Percentiles rank a stretch among this genome's conserved stretches.
Conservation (phyloP, 352 stramenopile genomes). For the Globisporangium mamillatum region DNA sequence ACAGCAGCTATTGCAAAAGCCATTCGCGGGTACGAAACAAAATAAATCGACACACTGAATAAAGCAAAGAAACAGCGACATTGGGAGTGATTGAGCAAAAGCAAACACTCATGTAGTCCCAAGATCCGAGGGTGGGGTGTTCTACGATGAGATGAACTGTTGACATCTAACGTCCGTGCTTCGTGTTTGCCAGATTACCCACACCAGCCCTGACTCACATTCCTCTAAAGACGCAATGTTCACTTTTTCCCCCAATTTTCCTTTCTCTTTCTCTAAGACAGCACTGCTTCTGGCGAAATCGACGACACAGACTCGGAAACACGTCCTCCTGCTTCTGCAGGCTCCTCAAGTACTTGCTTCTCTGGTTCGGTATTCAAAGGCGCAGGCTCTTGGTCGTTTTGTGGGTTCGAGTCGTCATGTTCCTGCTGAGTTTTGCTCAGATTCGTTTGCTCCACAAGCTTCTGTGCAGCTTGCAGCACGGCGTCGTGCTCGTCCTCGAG, state of each 20-base stretch:
- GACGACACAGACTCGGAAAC: background rate
- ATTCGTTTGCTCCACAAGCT: conserved; percentile 25
- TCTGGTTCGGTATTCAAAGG: background rate
- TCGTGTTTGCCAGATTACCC: background rate
- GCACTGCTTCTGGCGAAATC: background rate
- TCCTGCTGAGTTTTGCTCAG: background rate
- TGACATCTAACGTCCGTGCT: background rate
- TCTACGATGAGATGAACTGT: background rate
- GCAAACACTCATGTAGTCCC: background rate
- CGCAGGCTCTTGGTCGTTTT: background rate
- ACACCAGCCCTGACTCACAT: too few relatives aligned
- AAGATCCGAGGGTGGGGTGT: too few relatives aligned
- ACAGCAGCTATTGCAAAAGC: too few relatives aligned
- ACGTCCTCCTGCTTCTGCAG: background rate
- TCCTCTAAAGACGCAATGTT: too few relatives aligned
- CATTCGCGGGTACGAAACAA: background rate
- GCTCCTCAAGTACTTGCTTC: background rate
- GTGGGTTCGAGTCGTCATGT: background rate
- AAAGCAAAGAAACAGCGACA: conserved; percentile 2
- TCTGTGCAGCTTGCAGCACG: conserved; percentile 58
- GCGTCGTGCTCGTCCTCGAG: conserved; percentile 60
- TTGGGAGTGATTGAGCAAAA: background rate
- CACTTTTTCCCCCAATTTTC: too few relatives aligned
- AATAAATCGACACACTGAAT: background rate
- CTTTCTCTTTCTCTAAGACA: background rate